These are phyloP conservation scores for Plenodomus biglobosus DNA, from an alignment of 2,329 filamentous ascomycete species.

Conservation along the genomic window DNA sequence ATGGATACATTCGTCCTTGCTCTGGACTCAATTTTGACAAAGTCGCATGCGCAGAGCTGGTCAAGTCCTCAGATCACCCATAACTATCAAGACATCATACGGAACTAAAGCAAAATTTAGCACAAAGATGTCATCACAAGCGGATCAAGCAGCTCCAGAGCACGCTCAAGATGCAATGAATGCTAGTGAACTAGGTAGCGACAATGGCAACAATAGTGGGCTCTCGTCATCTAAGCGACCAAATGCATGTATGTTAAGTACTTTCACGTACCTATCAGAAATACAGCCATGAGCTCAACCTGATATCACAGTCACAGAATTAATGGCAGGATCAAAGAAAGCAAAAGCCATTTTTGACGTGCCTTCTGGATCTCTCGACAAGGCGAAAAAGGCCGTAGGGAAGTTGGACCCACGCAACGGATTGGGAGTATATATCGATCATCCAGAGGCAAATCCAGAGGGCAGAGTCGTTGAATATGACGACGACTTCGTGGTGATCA, in stretches of 20 bases:
- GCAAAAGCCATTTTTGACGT: constrained; percentile 28
- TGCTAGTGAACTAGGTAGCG: constrained; percentile 10
- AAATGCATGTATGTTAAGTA: constrained; percentile 42
- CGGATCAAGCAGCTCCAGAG: neutral
- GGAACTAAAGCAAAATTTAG: constrained; percentile 4
- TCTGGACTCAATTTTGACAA: too few relatives aligned
- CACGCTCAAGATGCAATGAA: constrained; percentile 16
- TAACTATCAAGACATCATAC: neutral
- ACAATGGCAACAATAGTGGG: neutral
- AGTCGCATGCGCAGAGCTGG: neutral
- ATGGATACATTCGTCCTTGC: too few relatives aligned
- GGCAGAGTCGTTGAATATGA: constrained; percentile 66
- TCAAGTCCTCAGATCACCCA: neutral
- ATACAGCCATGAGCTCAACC: constrained; percentile 23
- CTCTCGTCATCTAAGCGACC: constrained; percentile 24
- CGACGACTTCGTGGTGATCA: constrained; percentile 72
- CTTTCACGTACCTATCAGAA: neutral
- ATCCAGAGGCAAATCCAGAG: constrained; percentile 62
- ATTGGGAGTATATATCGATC: constrained; percentile 66
- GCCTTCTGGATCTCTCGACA: neutral
- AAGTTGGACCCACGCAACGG: constrained; percentile 56
- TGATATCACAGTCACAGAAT: constrained; percentile 47
- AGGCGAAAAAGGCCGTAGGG: constrained; percentile 1
- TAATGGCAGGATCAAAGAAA: constrained; percentile 48
- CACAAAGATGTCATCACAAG: neutral